Conservation (phyloP, 2,329 filamentous ascomycete species). For the Scopulariopsis brevicaulis region DNA sequence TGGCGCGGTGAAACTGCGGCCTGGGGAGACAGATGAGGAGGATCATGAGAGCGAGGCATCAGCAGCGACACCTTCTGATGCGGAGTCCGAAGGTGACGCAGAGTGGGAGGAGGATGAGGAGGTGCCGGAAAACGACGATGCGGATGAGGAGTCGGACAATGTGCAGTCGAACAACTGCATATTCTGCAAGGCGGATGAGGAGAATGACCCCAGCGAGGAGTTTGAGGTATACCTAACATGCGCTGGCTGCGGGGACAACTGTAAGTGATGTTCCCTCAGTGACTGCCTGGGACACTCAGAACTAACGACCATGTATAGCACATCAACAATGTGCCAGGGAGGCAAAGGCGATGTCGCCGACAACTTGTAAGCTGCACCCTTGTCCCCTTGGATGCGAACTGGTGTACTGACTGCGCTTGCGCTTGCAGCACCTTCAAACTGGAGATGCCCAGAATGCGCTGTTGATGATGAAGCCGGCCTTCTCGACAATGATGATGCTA, state of each 20-base stretch:
- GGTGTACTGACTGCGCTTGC: not conserved
- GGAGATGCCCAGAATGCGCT: conserved; percentile 40
- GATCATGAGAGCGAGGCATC: conserved; percentile 28
- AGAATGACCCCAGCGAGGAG: conserved; percentile 70
- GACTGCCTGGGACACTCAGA: not conserved
- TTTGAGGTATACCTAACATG: conserved; percentile 74
- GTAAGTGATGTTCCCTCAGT: conserved; percentile 39
- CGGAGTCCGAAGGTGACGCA: conserved; percentile 43
- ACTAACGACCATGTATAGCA: conserved; percentile 41
- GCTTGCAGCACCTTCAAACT: conserved; percentile 16
- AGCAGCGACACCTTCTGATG: conserved; percentile 36
- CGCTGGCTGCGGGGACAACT: conserved; percentile 66
- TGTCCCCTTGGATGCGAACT: conserved; percentile 10
- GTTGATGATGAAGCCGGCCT: conserved; percentile 10
- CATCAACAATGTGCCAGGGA: conserved; percentile 83
- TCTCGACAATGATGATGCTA: not conserved
- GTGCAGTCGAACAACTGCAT: conserved; percentile 39
- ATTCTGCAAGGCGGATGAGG: conserved; percentile 75
- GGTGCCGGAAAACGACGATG: conserved; percentile 44
- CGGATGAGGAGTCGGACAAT: conserved; percentile 45
- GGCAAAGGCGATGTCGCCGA: conserved; percentile 20
- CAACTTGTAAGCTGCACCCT: not conserved
- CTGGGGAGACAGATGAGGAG: conserved; percentile 32
- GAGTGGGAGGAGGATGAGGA: conserved; percentile 48
- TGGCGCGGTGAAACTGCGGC: conserved; percentile 44